These are phyloP conservation scores for Thelonectria olida DNA, from an alignment of 2,329 filamentous ascomycete genomes.

Conservation along the genomic window DNA sequence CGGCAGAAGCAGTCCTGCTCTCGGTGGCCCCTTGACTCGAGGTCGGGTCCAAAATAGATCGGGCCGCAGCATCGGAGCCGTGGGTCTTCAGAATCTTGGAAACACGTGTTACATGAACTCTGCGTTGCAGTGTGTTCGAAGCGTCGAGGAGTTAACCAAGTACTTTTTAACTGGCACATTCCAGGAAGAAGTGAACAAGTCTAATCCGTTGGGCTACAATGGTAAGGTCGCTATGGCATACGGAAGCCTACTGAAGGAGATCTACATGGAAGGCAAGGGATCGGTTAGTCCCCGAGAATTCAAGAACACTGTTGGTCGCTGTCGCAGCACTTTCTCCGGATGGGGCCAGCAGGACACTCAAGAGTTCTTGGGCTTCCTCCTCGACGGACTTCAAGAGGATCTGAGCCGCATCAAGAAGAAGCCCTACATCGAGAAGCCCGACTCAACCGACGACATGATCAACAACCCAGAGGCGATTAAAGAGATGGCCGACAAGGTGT, in stretches of 20 bases:
- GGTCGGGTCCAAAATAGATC: conserved; percentile 76
- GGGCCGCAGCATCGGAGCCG: conserved; percentile 77
- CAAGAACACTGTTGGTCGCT: conserved; percentile 82
- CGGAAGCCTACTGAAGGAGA: conserved; percentile 75
- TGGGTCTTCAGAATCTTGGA: conserved; percentile 88
- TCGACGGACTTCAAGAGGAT: conserved; percentile 95
- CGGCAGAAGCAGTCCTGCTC: conserved; percentile 74
- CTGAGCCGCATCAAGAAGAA: conserved; percentile 94
- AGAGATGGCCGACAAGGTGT: conserved; percentile 86
- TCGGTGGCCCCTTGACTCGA: conserved; percentile 70
- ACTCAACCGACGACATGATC: conserved; percentile 97
- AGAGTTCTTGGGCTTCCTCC: conserved; percentile 92
- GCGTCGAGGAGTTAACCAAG: conserved; percentile 90
- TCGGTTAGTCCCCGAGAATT: conserved; percentile 83
- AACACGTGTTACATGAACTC: conserved; percentile 99
- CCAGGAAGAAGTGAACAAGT: conserved; percentile 81
- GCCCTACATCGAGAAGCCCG: conserved; percentile 96
- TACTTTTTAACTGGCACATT: conserved; percentile 85
- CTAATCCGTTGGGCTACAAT: conserved; percentile 85
- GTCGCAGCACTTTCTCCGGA: conserved; percentile 87
- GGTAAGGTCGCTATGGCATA: conserved; percentile 90
- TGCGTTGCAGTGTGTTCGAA: conserved; percentile 91
- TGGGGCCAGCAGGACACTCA: conserved; percentile 98
- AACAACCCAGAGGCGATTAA: conserved; percentile 81
- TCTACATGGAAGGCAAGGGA: conserved; percentile 77